Evolutionary conservation across 1,284 basidiomycete species (phyloP), one percentile per base, ranked within the genome.

Genomic region (Xanthoconium separans): DNA sequence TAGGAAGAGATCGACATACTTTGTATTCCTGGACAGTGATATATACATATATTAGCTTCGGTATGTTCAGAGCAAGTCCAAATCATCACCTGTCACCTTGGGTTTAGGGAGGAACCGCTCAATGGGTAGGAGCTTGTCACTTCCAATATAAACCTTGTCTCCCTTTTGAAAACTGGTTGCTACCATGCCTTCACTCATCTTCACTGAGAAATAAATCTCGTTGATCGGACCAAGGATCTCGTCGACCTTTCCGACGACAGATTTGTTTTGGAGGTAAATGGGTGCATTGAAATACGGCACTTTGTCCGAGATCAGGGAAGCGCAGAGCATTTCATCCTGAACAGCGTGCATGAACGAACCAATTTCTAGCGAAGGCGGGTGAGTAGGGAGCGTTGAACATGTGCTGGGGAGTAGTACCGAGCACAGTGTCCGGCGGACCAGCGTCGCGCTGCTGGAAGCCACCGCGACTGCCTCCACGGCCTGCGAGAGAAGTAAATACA

Each of bases 201-300:
- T 99, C 63, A 99, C 82, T 6, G 95, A 98, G 69, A 99, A 99
- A 76, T 87, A 98, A 54, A 99, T 95, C 72, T 99, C 94, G 73
- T 99, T 99, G 73, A 99, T 96, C 11, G 97, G 97, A 0, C 95
- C 95, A 16, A 98, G 81, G 60, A 98, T 97, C 73, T 98, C 95
- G 73, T 98, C 95, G 37, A 98, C 91, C 73, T 95, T 96, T 60
- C 95, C 95, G 60, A 98, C 93, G 58, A 85, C 84, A 10, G 95
- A 94, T 77, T 98, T 99, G 77, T 99, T 99, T 78, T 94, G 88
- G 49, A 99, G 84, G 74, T 98, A 99, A 71, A 99, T 97, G 51
- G 97, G 96, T 0, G 97, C 96, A 73, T 99, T 99, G 81, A 99
- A 99, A 77, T 97, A 97, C 0, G 97, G 97, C 15, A 99, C 92